Conservation (phyloP, 2,329 filamentous ascomycete genomes). For the Dendryphion nanum region DNA sequence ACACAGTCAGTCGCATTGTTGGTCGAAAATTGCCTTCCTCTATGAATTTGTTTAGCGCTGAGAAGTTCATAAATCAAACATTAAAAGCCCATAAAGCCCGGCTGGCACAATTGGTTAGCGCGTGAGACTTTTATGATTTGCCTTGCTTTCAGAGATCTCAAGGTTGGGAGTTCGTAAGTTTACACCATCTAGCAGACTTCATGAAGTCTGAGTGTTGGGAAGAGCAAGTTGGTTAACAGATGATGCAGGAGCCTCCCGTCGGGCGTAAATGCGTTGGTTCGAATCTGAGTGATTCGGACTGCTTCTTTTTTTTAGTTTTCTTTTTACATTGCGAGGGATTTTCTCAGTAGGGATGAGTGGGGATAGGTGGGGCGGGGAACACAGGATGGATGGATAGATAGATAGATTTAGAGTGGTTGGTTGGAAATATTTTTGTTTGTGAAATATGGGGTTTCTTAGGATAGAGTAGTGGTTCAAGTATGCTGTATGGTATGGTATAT, state of each 20-base stretch:
- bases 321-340: neutral
- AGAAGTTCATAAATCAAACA: constrained; percentile 1
- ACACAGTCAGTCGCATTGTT: too few species aligned
- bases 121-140: constrained; percentile 18
- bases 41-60: too few species aligned
- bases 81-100: constrained; percentile 9
- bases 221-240: neutral
- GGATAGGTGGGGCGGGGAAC: neutral
- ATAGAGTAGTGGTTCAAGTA: too few species aligned
- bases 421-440: too few species aligned
- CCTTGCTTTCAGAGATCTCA: constrained; percentile 11
- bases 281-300: too few species aligned
- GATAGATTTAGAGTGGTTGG: neutral
- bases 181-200: too few species aligned
- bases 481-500: too few species aligned
- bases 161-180: constrained; percentile 19
- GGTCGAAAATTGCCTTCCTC: too few species aligned
- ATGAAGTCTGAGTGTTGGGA: too few species aligned
- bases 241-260: constrained; percentile 7
- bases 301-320: constrained; percentile 4
- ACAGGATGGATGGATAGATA: neutral
- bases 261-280: too few species aligned
- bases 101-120: constrained; percentile 21
- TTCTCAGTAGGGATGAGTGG: neutral
- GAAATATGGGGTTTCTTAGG: too few species aligned